Conservation (phyloP, 2,329 filamentous ascomycete species). For the Lomentospora prolificans region DNA sequence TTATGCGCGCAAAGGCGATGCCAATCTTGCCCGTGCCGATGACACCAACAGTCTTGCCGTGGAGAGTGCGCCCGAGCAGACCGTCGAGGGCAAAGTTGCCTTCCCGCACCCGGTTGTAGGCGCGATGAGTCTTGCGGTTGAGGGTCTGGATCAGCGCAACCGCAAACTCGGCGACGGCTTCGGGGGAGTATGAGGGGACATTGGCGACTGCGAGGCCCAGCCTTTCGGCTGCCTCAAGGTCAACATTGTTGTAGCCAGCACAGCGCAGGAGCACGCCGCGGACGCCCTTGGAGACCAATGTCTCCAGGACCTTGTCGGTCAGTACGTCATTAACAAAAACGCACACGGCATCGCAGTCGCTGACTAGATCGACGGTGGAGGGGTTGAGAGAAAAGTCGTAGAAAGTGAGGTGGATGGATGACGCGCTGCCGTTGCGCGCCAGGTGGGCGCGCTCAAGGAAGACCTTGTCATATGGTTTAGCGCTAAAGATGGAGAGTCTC, state of each 20-base stretch:
- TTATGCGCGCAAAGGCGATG: conserved; percentile 48
- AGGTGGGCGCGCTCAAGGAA: conserved; percentile 37
- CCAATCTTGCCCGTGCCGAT: conserved; percentile 59
- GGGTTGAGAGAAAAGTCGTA: conserved; percentile 47
- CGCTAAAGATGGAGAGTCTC: conserved; percentile 55
- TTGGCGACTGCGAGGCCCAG: conserved; percentile 53
- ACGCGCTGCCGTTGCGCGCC: conserved; percentile 20
- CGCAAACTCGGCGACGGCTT: conserved; percentile 61
- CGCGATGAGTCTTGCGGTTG: conserved; percentile 57
- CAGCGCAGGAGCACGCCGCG: conserved; percentile 54
- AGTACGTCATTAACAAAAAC: conserved; percentile 60
- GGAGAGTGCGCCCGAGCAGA: conserved; percentile 49
- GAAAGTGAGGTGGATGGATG: conserved; percentile 39
- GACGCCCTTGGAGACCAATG: conserved; percentile 39
- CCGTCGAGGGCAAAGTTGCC: conserved; percentile 59
- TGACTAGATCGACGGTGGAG: conserved; percentile 46
- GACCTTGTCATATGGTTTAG: conserved; percentile 52
- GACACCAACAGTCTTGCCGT: conserved; percentile 57
- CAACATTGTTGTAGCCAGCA: conserved; percentile 59
- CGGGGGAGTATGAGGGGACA: conserved; percentile 59
- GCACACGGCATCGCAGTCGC: conserved; percentile 47
- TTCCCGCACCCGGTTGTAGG: conserved; percentile 59
- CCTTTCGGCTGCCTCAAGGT: conserved; percentile 43
- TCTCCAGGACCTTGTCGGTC: conserved; percentile 37
- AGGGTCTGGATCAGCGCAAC: conserved; percentile 58